phyloP scores from a whole-genome alignment of 768 basidiomycete genomes.

The Lactarius vividus region DNA sequence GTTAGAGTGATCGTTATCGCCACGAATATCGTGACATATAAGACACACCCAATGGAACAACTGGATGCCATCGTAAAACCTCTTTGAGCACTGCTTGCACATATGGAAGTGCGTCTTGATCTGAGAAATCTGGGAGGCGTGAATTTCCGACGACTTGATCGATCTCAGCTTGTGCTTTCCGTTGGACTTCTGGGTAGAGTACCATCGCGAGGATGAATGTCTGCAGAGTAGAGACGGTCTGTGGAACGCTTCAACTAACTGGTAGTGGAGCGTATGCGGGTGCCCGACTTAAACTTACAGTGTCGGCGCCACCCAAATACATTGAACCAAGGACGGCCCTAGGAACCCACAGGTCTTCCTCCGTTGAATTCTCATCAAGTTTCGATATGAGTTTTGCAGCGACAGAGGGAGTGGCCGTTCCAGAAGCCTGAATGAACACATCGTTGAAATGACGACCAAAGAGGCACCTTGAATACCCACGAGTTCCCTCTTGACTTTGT shows the following conservation, averaged over 20 bases:
- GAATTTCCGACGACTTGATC: background rate
- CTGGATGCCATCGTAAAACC: background rate
- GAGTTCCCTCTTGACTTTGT: background rate
- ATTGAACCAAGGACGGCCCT: background rate
- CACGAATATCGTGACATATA: background rate
- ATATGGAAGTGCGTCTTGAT: background rate
- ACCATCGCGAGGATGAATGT: background rate
- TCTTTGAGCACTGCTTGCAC: conserved; percentile 1
- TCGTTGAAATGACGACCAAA: background rate
- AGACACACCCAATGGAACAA: background rate
- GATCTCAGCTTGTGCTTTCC: background rate
- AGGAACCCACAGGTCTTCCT: background rate
- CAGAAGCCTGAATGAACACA: background rate
- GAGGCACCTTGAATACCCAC: background rate
- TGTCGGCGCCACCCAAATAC: background rate
- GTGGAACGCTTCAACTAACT: background rate
- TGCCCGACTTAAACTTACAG: background rate
- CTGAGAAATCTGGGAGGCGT: background rate
- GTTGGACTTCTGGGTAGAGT: background rate
- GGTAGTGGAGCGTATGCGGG: background rate
- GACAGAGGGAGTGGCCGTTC: background rate
- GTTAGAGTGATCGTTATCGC: background rate
- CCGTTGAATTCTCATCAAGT: background rate
- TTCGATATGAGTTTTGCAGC: background rate
- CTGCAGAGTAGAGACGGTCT: background rate